phyloP scores from a whole-genome alignment of 495 filamentous ascomycete genomes.

The Aspergillus olivimuriae region DNA sequence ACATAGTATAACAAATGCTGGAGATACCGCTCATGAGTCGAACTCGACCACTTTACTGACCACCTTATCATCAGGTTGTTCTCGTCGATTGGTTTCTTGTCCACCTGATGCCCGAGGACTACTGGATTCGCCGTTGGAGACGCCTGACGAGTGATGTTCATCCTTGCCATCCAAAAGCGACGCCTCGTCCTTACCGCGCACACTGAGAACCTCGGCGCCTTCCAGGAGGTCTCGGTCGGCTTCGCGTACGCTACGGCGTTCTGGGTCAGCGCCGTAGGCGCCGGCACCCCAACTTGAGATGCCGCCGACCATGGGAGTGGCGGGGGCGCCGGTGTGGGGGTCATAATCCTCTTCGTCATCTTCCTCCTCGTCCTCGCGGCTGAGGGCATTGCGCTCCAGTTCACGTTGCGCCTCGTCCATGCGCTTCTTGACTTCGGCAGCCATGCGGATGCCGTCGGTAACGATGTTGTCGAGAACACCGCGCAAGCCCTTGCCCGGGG shows the following conservation, averaged over 20 bases:
- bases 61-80: constrained; percentile 21
- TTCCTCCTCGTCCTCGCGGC: constrained; percentile 71
- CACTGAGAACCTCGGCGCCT: constrained; percentile 18
- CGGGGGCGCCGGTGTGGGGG: constrained; percentile 10
- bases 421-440: constrained; percentile 77
- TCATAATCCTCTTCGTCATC: constrained; percentile 45
- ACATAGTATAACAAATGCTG: not conserved
- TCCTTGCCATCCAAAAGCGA: constrained; percentile 25
- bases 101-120: not conserved
- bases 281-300: constrained; percentile 42
- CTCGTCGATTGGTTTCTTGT: too few relatives aligned
- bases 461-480: constrained; percentile 97
- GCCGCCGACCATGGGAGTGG: constrained; percentile 32
- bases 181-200: constrained; percentile 24
- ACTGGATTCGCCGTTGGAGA: not conserved
- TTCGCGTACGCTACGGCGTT: constrained; percentile 37
- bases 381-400: constrained; percentile 69
- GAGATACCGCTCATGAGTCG: constrained; percentile 21
- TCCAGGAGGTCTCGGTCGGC: constrained; percentile 18
- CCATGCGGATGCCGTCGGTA: constrained; percentile 91
- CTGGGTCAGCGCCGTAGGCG: constrained; percentile 45
- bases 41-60: constrained; percentile 38
- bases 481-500: constrained; percentile 68
- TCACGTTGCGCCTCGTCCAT: constrained; percentile 92
- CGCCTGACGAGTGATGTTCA: not conserved